Base-by-base conservation (phyloP, 345 rosid genomes). In the Firmiana major region DNA sequence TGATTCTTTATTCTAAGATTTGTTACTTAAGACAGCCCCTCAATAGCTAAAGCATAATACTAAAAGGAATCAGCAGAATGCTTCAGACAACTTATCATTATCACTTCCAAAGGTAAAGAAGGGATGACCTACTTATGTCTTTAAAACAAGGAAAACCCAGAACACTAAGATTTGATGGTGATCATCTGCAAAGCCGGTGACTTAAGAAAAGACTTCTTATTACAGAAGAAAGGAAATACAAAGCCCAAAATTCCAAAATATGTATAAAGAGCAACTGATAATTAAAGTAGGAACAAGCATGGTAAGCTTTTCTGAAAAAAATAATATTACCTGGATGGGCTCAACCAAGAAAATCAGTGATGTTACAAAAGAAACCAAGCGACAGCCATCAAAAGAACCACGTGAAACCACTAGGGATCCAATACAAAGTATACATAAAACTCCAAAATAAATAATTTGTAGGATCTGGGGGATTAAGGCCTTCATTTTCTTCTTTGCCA, bases 401-500 rank as follows among this genome's bases (percentile, higher is more conserved):
- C 89, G 77, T 66, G 92, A 84, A 82, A 90, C 76, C 69, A 86
- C 83, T 84, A 93, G 75, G n/a, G 98, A 93, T 75, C 97, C 96
- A 26, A 78, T 84, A 73, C 88, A 93, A 76, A 95, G 85, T 45
- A 88, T 81, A 53, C 83, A 89, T 74, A 92, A 75, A 22, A 90
- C 87, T 80, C 97, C 98, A 72, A 92, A 87, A 85, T 92, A 93
- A 24, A 89, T 85, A 58, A 89, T 79, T 82, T 90, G 98, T 65
- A 90, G 77, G 60, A 90, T 87, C 83, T 93, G 98, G 64, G 99
- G 99, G 79, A 91, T 87, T 73, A 93, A 86, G 10, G 90, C 94
- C 86, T 93, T 95, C 98, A 95, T 90, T 83, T 92, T 92, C 91
- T 82, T 95, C 90, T 95, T 95, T 75, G 82, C 85, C 79, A 95